Evolutionary conservation across 2,329 filamentous ascomycete genomes (phyloP).

Genomic region (Talaromyces sp.): DNA sequence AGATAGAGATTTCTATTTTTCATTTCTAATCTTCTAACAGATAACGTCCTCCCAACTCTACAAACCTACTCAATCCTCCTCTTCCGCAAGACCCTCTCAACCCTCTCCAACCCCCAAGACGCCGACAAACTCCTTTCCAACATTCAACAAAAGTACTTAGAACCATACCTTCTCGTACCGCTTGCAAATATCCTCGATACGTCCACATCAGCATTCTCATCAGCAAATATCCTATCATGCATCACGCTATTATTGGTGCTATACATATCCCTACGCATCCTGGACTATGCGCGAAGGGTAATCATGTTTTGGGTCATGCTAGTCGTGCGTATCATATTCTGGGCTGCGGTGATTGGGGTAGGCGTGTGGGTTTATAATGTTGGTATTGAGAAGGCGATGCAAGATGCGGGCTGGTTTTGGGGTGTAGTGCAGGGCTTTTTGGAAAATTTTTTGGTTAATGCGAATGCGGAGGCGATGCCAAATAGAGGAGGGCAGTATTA

Average conservation of each 20-base stretch:
- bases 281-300: constrained; percentile 67
- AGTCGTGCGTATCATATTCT: constrained; percentile 61
- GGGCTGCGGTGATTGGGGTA: constrained; percentile 55
- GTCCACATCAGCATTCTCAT: constrained; percentile 31
- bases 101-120: constrained; percentile 20
- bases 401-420: constrained; percentile 51
- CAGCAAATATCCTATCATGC: constrained; percentile 36
- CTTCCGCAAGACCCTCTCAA: constrained; percentile 14
- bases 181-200: constrained; percentile 34
- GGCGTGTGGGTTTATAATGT: constrained; percentile 53
- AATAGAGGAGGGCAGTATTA: neutral
- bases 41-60: constrained; percentile 22
- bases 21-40: constrained; percentile 8
- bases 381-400: constrained; percentile 33
- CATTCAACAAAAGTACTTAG: constrained; percentile 40
- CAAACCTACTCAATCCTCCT: constrained; percentile 18
- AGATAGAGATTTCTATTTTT: too few species aligned
- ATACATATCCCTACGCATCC: constrained; percentile 61
- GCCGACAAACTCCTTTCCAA: constrained; percentile 22
- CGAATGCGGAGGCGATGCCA: constrained; percentile 13
- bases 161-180: constrained; percentile 49
- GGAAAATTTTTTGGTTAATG: constrained; percentile 50
- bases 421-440: constrained; percentile 64
- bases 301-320: constrained; percentile 76
- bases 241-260: constrained; percentile 57